Percentiles rank a stretch among this genome's conserved stretches.
Evolutionary conservation across 371 early-diverging fungal genomes (phyloP).

Genomic region (Rhizopus delemar): DNA sequence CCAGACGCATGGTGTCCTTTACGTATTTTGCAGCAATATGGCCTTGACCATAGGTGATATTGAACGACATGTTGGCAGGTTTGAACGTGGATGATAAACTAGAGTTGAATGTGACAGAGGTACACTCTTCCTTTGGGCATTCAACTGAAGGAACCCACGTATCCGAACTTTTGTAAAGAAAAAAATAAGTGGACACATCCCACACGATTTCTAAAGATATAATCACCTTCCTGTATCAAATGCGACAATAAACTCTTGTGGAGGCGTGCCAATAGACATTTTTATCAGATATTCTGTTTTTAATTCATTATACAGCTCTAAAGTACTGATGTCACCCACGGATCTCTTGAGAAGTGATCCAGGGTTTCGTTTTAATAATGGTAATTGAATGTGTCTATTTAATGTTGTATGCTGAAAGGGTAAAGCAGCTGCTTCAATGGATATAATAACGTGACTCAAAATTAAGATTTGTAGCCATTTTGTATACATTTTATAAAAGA

Average conservation of each 20-base stretch:
- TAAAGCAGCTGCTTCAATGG: too few species aligned
- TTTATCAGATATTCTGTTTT: conserved; percentile 17
- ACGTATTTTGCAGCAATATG: background rate
- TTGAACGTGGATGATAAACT: conserved; percentile 18
- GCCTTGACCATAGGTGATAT: conserved; percentile 17
- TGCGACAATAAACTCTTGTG: conserved; percentile 20
- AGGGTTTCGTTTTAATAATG: background rate
- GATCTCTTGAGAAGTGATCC: background rate
- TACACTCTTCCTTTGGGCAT: conserved; percentile 13
- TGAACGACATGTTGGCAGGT: conserved; percentile 6
- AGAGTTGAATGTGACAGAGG: conserved; percentile 6
- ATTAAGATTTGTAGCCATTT: too few species aligned
- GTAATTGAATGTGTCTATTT: background rate
- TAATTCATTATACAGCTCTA: conserved; percentile 14
- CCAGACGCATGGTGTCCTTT: background rate
- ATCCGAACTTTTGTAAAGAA: conserved; percentile 34
- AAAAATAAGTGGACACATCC: background rate
- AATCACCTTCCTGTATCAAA: conserved; percentile 26
- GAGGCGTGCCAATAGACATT: conserved; percentile 20
- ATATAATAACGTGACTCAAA: too few species aligned
- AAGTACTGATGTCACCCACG: background rate
- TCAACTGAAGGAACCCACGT: conserved; percentile 18
- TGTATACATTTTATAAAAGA: too few species aligned
- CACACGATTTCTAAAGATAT: background rate
- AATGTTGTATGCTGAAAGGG: background rate